Evolutionary conservation across 306 rosid species (phyloP).

Genomic region (barrel medic (Medicago truncatula)): DNA sequence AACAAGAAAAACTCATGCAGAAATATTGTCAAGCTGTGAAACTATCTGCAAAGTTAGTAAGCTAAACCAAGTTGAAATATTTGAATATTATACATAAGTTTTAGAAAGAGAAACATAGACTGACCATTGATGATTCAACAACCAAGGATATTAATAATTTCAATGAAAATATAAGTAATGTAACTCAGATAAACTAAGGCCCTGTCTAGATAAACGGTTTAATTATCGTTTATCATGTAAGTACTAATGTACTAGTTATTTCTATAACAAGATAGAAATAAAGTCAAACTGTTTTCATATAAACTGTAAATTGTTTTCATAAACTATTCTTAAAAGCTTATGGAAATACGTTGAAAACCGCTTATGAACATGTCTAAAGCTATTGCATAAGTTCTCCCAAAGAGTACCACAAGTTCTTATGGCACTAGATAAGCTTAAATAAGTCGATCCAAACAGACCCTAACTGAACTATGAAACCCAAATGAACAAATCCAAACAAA

Average conservation of each 20-base stretch:
- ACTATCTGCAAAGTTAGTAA: not conserved
- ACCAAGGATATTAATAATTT: not conserved
- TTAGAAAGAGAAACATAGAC: not conserved
- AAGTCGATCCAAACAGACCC: not conserved
- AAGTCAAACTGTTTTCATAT: too few relatives aligned
- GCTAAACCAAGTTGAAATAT: conserved; percentile 7
- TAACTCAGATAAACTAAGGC: not conserved
- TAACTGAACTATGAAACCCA: not conserved
- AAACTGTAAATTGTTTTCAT: too few relatives aligned
- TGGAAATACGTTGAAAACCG: not conserved
- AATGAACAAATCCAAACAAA: too few relatives aligned
- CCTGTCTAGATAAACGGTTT: too few relatives aligned
- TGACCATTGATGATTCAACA: conserved; percentile 7
- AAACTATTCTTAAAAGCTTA: not conserved
- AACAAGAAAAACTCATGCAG: not conserved
- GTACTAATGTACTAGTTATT: too few relatives aligned
- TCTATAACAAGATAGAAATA: too few relatives aligned
- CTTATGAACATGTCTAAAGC: not conserved
- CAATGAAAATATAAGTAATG: not conserved
- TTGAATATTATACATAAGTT: not conserved
- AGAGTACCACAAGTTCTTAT: not conserved
- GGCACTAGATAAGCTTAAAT: too few relatives aligned
- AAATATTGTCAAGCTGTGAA: conserved; percentile 9
- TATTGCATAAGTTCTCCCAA: not conserved
- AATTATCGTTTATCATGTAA: too few relatives aligned